Evolutionary conservation across 768 basidiomycete genomes (phyloP), one percentile per base, ranked within the genome.

Genomic region (Hericium erinaceus): DNA sequence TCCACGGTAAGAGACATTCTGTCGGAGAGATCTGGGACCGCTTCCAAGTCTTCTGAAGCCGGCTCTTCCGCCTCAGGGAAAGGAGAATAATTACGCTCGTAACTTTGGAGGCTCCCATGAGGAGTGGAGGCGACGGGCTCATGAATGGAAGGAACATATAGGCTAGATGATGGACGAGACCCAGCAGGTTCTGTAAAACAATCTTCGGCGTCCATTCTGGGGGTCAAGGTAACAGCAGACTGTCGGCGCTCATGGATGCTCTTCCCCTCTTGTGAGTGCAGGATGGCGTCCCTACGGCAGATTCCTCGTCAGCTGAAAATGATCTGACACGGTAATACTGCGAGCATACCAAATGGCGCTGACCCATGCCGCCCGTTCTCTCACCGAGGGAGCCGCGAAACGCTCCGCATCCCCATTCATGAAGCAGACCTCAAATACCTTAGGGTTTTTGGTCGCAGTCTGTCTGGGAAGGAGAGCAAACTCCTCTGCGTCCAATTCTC

Each of bases 361-460:
- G 52, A 90, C 77, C 88, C 88, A 90, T 9, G 76, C 77, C 3
- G 85, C 86, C 53, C 88, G 74, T 57, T 86, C 85, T 58, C 78
- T 75, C 26, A 81, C 77, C 20, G 81, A 81, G 10, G 72, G 67
- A 2, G 80, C 81, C 0, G 84, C 87, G 66, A 90, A 87, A 56
- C 74, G 80, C 65, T 87, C 83, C 55, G 69, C 73, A 3, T 68
- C 69, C 22, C 73, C 68, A 13, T 75, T 80, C 54, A 80, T 76
- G 56, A 87, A 85, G 16, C 77, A 53, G n/a, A 90, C 63, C 66
- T 88, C 85, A 58, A 90, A 89, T 0, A 83, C 70, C 60, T 79
- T 80, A 52, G 78, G 61, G 50, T 80, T 76, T 24, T 73, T 73
- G 12, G 67, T 64, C n/a, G 72, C 64, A 51, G 66, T 70, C 33